phyloP scores from a whole-genome alignment of 2,329 filamentous ascomycete genomes.

The Ustulina deusta region DNA sequence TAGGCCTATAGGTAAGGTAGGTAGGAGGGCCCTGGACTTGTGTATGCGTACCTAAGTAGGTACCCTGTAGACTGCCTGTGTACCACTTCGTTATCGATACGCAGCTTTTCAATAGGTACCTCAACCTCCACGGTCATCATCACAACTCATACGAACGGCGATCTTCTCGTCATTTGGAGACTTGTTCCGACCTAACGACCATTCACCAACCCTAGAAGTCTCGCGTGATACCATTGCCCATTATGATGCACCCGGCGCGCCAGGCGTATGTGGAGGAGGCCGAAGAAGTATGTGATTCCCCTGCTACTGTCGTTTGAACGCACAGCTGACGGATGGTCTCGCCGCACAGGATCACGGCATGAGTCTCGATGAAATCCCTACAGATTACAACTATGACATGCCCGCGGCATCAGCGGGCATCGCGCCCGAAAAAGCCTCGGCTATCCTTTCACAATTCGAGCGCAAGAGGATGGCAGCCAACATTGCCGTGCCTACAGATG shows the following conservation, averaged over 20 bases:
- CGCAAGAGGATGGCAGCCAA: conserved; percentile 89
- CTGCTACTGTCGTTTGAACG: conserved; percentile 38
- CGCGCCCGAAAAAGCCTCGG: conserved; percentile 84
- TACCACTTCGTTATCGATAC: conserved; percentile 37
- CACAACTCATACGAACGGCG: background rate
- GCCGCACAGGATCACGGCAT: conserved; percentile 50
- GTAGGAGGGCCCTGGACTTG: too few relatives aligned
- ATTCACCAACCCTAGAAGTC: background rate
- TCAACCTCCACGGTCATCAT: conserved; percentile 11
- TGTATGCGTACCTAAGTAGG: too few relatives aligned
- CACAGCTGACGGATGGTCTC: conserved; percentile 41
- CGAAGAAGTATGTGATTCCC: conserved; percentile 68
- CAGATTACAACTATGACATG: conserved; percentile 88
- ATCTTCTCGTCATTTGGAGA: background rate
- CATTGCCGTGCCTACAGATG: conserved; percentile 93
- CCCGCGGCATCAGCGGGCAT: conserved; percentile 73
- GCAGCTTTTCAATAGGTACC: conserved; percentile 32
- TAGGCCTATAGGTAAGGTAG: too few relatives aligned
- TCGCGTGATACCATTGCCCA: conserved; percentile 47
- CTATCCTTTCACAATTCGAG: conserved; percentile 87
- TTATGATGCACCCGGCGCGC: conserved; percentile 85
- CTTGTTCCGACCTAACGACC: background rate
- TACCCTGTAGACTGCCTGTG: background rate
- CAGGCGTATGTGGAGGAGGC: conserved; percentile 95
- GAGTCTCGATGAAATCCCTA: conserved; percentile 59